These are phyloP conservation scores for Cytospora leucostoma DNA, from an alignment of 2,329 filamentous ascomycete species.

Conservation along the genomic window DNA sequence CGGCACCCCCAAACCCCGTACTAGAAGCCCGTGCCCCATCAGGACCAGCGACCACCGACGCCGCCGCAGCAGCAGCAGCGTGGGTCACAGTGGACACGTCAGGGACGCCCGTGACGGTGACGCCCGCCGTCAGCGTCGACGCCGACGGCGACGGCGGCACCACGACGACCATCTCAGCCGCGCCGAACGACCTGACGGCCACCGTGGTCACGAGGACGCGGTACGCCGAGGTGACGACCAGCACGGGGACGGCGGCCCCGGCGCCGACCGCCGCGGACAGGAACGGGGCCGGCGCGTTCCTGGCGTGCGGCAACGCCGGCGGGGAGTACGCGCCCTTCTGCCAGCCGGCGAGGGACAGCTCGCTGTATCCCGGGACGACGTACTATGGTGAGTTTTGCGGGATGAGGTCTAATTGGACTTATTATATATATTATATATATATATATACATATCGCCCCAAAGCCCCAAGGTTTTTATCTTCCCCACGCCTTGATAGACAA, in stretches of 20 bases:
- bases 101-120: conserved; percentile 50
- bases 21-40: conserved; percentile 16
- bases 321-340: conserved; percentile 55
- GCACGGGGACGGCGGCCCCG: conserved; percentile 44
- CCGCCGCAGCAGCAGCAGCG: too few species aligned
- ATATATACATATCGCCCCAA: neutral
- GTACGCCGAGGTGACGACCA: conserved; percentile 36
- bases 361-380: conserved; percentile 46
- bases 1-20: conserved; percentile 9
- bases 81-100: conserved; percentile 56
- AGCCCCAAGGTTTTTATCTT: neutral
- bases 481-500: neutral
- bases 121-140: conserved; percentile 48
- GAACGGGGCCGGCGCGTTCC: conserved; percentile 50
- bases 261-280: conserved; percentile 47
- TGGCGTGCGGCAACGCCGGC: conserved; percentile 51
- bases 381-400: conserved; percentile 49
- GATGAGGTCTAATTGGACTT: too few species aligned
- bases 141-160: conserved; percentile 38
- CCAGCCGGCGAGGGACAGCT: conserved; percentile 46
- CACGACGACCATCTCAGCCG: conserved; percentile 42
- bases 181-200: conserved; percentile 45
- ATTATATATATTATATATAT: too few species aligned
- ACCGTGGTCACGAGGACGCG: conserved; percentile 40
- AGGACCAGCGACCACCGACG: conserved; percentile 38